Percentiles rank a stretch among this genome's conserved stretches.
Conservation (phyloP, 768 basidiomycete genomes). For the Trametes elegans region DNA sequence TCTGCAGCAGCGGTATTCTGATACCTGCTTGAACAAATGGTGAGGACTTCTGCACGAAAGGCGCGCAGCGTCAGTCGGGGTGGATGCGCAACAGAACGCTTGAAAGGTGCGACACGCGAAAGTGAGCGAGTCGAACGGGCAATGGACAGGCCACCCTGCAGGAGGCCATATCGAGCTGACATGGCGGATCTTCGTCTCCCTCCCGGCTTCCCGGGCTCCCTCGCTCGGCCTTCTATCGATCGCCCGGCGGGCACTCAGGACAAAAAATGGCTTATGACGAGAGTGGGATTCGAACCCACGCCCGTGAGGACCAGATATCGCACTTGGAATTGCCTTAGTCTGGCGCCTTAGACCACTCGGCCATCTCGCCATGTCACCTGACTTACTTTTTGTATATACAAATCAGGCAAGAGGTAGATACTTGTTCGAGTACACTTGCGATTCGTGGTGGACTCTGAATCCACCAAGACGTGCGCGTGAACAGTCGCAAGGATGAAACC, state of each 20-base stretch:
- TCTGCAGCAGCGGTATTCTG: neutral
- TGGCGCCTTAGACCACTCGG: constrained; percentile 91
- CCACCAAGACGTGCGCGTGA: no score
- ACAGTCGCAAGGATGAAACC: neutral
- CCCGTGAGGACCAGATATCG: constrained; percentile 45
- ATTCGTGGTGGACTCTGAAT: no score
- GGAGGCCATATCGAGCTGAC: no score
- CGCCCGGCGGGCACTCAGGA: no score
- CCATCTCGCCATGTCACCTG: constrained; percentile 52
- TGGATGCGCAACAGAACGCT: no score
- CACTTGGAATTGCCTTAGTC: constrained; percentile 35
- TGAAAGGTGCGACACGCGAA: no score
- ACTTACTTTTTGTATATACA: neutral
- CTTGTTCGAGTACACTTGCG: no score
- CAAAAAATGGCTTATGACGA: constrained; percentile 23
- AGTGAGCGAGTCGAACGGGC: no score
- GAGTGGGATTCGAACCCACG: constrained; percentile 55
- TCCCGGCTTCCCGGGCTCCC: no score
- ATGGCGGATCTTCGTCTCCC: neutral
- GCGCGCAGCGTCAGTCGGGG: neutral
- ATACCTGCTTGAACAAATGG: neutral
- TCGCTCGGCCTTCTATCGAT: neutral
- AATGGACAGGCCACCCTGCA: no score
- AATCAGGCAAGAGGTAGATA: neutral
- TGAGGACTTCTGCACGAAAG: neutral